Conservation (phyloP, 371 early-diverging fungal species). For the Apophysomyces sp. region DNA sequence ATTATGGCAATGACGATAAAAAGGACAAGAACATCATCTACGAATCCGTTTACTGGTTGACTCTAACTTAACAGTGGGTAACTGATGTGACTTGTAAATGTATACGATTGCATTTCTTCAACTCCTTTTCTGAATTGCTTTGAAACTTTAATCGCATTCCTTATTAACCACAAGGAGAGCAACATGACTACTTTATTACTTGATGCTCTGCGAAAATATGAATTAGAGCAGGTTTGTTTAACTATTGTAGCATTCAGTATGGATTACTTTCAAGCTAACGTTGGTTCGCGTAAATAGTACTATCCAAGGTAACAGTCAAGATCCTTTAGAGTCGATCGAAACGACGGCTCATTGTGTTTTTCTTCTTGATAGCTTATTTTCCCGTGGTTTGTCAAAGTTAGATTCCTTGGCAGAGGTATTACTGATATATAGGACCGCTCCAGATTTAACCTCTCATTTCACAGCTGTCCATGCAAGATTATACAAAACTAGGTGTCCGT, state of each 20-base stretch:
- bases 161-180: not conserved
- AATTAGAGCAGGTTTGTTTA: not conserved
- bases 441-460: not conserved
- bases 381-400: not conserved
- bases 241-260: not conserved
- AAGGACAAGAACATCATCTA: no score
- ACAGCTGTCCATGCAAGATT: constrained; percentile 29
- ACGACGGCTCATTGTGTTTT: not conserved
- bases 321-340: not conserved
- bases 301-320: not conserved
- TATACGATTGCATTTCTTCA: no score
- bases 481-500: constrained; percentile 23
- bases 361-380: not conserved
- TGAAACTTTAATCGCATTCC: not conserved
- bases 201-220: not conserved
- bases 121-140: no score
- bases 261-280: not conserved
- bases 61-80: no score
- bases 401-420: not conserved
- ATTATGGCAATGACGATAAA: no score
- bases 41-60: no score
- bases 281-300: not conserved
- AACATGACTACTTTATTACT: not conserved
- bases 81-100: no score
- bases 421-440: not conserved